Evolutionary conservation across 1,284 basidiomycete species (phyloP).

Genomic region (Entoloma clypeatum): DNA sequence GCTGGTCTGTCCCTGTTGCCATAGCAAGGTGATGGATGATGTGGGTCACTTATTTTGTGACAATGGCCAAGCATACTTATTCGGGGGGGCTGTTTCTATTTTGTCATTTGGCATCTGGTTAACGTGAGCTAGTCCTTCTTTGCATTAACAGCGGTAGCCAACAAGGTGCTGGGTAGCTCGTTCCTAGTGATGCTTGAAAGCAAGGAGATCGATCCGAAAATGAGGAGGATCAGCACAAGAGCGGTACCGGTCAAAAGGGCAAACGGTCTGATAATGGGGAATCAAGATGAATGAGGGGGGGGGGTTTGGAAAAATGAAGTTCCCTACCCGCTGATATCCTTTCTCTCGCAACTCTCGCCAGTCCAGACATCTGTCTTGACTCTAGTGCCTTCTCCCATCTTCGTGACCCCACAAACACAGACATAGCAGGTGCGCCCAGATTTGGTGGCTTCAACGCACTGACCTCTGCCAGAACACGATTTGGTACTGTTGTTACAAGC

Average conservation of each 20-base stretch:
- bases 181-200: slow-evolving; percentile 58
- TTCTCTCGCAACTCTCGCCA: slow-evolving; percentile 68
- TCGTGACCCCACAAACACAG: slow-evolving; percentile 61
- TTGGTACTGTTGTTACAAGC: slow-evolving; percentile 60
- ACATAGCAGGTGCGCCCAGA: slow-evolving; percentile 69
- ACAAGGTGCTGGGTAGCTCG: slow-evolving; percentile 67
- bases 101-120: slow-evolving; percentile 1
- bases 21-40: too few species aligned
- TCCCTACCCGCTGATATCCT: slow-evolving; percentile 72
- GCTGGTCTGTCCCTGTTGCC: too few species aligned
- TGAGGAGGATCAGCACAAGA: slow-evolving; percentile 58
- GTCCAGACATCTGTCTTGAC: slow-evolving; percentile 66
- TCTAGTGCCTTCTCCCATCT: slow-evolving; percentile 39
- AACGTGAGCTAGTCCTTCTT: slow-evolving; percentile 45
- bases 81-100: not conserved
- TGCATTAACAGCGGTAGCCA: slow-evolving; percentile 50
- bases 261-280: slow-evolving; percentile 50
- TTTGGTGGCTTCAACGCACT: slow-evolving; percentile 57
- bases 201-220: slow-evolving; percentile 64
- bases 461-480: slow-evolving; percentile 66
- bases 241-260: slow-evolving; percentile 67
- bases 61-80: too few species aligned
- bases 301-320: not conserved
- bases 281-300: slow-evolving; percentile 4
- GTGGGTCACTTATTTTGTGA: too few species aligned